phyloP scores from a whole-genome alignment of 2,329 filamentous ascomycete genomes.

The Lecanicillium sp. region DNA sequence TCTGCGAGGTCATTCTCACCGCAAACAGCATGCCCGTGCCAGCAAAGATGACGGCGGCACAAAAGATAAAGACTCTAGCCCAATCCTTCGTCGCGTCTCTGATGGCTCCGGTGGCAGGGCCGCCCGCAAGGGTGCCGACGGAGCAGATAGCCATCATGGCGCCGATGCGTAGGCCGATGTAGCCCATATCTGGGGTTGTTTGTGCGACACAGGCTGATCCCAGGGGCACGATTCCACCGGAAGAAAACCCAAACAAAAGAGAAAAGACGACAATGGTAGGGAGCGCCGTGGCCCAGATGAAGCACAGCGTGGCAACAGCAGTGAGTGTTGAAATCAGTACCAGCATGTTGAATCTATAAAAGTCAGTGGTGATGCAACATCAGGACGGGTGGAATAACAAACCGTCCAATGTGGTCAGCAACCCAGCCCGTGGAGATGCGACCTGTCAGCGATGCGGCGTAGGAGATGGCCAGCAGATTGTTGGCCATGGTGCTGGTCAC shows the following conservation, averaged over 20 bases:
- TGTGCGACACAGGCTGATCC: slow-evolving; percentile 27
- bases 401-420: slow-evolving; percentile 43
- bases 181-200: slow-evolving; percentile 23
- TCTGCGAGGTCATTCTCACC: background rate
- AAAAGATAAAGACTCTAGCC: slow-evolving; percentile 6
- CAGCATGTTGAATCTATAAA: slow-evolving; percentile 36
- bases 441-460: slow-evolving; percentile 49
- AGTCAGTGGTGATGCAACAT: background rate
- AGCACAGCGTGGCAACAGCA: slow-evolving; percentile 25
- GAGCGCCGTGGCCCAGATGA: slow-evolving; percentile 22
- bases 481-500: slow-evolving; percentile 47
- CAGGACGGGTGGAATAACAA: background rate
- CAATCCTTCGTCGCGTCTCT: slow-evolving; percentile 10
- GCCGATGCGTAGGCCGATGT: slow-evolving; percentile 27
- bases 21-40: background rate
- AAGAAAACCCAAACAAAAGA: slow-evolving; percentile 25
- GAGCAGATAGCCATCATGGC: slow-evolving; percentile 27
- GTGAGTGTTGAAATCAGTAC: slow-evolving; percentile 18
- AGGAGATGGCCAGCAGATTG: slow-evolving; percentile 57
- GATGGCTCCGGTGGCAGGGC: slow-evolving; percentile 20
- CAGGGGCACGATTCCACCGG: slow-evolving; percentile 30
- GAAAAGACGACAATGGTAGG: slow-evolving; percentile 20
- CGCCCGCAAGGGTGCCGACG: slow-evolving; percentile 20
- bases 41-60: background rate
- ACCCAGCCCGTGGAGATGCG: slow-evolving; percentile 46